phyloP scores from a whole-genome alignment of 495 filamentous ascomycete species.

The Parachaetomium inaequale region DNA sequence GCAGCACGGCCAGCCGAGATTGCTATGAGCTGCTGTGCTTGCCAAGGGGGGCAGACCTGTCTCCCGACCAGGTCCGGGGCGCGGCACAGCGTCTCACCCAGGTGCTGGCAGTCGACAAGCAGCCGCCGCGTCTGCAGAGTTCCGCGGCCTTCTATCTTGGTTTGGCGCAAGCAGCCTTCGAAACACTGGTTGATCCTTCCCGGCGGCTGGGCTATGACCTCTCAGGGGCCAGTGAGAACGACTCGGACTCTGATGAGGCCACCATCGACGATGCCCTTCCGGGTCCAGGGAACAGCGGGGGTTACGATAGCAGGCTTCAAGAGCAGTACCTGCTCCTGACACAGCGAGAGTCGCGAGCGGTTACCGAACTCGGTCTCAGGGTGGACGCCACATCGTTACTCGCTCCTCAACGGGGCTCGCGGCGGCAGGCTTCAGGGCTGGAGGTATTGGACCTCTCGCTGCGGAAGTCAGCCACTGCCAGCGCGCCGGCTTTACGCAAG shows the following conservation, averaged over 20 bases:
- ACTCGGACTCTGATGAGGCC: slow-evolving; percentile 25
- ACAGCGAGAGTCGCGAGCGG: slow-evolving; percentile 16
- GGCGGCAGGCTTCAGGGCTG: slow-evolving; percentile 2
- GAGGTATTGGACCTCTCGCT: slow-evolving; percentile 33
- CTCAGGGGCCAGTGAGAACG: slow-evolving; percentile 35
- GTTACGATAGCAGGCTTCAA: slow-evolving; percentile 16
- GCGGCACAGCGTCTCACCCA: slow-evolving; percentile 52
- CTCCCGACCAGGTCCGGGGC: slow-evolving; percentile 48
- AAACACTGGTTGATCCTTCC: slow-evolving; percentile 53
- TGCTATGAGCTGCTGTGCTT: slow-evolving; percentile 54
- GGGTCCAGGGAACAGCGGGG: neutral
- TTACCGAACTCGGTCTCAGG: slow-evolving; percentile 25
- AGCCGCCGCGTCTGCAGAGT: slow-evolving; percentile 46
- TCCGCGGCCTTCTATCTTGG: slow-evolving; percentile 49
- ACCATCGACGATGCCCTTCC: neutral
- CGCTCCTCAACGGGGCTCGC: neutral
- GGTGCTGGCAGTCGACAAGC: slow-evolving; percentile 59
- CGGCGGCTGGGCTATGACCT: slow-evolving; percentile 55
- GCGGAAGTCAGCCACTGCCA: slow-evolving; percentile 35
- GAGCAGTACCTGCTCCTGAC: slow-evolving; percentile 25
- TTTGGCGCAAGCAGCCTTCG: slow-evolving; percentile 51
- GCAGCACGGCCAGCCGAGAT: slow-evolving; percentile 30
- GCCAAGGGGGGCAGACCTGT: slow-evolving; percentile 42
- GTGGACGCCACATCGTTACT: slow-evolving; percentile 14
- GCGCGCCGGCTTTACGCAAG: slow-evolving; percentile 35